These are phyloP conservation scores for Sporodiniella umbellata DNA, from an alignment of 371 early-diverging fungal species.

Conservation along the genomic window DNA sequence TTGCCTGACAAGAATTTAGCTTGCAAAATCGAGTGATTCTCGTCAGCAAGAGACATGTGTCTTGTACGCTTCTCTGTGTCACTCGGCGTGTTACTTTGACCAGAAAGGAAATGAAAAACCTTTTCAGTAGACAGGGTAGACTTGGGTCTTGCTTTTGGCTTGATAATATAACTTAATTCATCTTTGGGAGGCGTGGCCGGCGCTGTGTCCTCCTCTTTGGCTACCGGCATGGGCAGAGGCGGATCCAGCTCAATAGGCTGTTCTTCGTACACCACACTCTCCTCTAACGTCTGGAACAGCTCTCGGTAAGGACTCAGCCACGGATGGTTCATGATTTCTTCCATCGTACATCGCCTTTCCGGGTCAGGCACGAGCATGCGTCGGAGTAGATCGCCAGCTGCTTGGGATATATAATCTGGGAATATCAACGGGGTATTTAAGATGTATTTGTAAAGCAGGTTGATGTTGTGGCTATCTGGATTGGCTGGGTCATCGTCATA, in stretches of 20 bases:
- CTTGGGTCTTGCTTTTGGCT: constrained; percentile 6
- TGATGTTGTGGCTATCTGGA: constrained; percentile 96
- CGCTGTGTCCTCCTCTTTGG: constrained; percentile 7
- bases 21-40: constrained; percentile 30
- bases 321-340: constrained; percentile 80
- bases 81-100: constrained; percentile 21
- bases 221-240: not conserved
- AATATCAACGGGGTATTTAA: constrained; percentile 88
- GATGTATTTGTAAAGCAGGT: constrained; percentile 94
- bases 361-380: constrained; percentile 96
- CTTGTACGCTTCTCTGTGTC: constrained; percentile 19
- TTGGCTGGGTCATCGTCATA: constrained; percentile 98
- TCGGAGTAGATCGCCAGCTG: constrained; percentile 79
- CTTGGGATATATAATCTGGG: constrained; percentile 83
- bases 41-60: constrained; percentile 22
- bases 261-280: no score
- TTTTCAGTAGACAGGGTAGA: constrained; percentile 17
- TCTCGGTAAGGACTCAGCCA: constrained; percentile 52
- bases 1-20: constrained; percentile 43
- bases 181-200: constrained; percentile 1
- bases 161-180: not conserved
- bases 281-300: no score
- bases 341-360: constrained; percentile 79
- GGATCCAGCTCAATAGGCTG: no score
- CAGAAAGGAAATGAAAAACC: constrained; percentile 31